Base-by-base conservation (phyloP, 768 basidiomycete genomes). In the Termitomyces titanicus region DNA sequence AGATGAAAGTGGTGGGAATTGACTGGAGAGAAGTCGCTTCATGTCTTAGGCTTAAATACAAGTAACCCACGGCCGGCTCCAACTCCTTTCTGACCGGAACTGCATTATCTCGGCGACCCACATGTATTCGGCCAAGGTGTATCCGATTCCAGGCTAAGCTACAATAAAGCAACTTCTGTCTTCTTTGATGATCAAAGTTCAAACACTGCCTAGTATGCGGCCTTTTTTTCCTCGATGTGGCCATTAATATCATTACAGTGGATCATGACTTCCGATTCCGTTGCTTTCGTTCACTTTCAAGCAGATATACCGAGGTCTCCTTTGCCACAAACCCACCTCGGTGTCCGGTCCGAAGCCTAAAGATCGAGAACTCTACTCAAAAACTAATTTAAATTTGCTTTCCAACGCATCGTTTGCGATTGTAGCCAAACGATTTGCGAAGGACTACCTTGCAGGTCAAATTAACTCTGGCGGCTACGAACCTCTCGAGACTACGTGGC, bases 241-340 rank as follows among this genome's bases (percentile, higher is more conserved):
- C 34, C n/a, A n/a, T n/a, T n/a, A n/a, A 47, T 55, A 39, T 35
- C 47, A 44, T 24, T 48, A 17, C 48, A 17, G 15, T 15, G 37
- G 42, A 39, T 43, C n/a, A n/a, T n/a, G n/a, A n/a, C n/a, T n/a
- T n/a, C 53, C 37, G 40, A 48, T 51, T 55, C 62, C 58, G 58
- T 43, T 61, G 52, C 53, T 55, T 56, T 61, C 62, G 60, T 40
- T 46, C 53, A 57, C 53, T 44, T 61, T 54, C 50, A 59, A 56
- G 38, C 34, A 18, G 39, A 47, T 27, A 11, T 31, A 39, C 48
- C 18, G 25, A 31, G 38, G 17, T 34, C 22, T 11, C 35, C 46
- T 13, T 42, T 24, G 15, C 22, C 40, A 22, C 47, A 48, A 22
- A 35, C 34, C 47, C 47, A 11, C 24, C 25, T 27, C 37, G 33